A percentile compares a stretch with the other conserved stretches of the same genome.
phyloP scores from a whole-genome alignment of 1,139 yeast species.

The Lodderomyces pseudojiufengensis region DNA sequence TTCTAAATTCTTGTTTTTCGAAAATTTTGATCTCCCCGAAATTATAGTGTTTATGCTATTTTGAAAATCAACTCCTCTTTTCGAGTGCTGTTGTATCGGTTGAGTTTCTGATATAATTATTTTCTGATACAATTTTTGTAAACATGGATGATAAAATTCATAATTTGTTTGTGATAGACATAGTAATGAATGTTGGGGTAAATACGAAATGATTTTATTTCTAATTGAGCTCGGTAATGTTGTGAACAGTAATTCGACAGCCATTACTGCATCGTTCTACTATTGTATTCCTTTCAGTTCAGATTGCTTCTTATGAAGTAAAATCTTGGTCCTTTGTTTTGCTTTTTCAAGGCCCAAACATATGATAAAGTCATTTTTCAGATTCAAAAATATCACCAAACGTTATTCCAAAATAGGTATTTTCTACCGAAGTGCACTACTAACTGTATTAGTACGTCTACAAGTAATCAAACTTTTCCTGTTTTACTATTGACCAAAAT shows the following conservation, averaged over 20 bases:
- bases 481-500: no score
- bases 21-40: conserved; percentile 20
- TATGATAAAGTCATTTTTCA: no score
- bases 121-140: conserved; percentile 26
- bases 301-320: no score
- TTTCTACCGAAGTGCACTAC: no score
- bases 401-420: no score
- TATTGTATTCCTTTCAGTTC: no score
- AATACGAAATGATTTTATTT: conserved; percentile 19
- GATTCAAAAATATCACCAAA: no score
- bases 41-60: conserved; percentile 23
- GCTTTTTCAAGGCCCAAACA: neutral
- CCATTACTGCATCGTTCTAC: no score
- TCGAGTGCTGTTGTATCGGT: conserved; percentile 14
- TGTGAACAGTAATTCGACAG: neutral
- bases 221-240: conserved; percentile 1
- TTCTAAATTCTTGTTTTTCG: conserved; percentile 11
- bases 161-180: conserved; percentile 37
- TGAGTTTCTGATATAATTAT: conserved; percentile 25
- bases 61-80: conserved; percentile 21
- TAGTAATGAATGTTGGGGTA: conserved; percentile 34
- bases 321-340: neutral
- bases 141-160: conserved; percentile 34
- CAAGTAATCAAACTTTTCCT: no score
- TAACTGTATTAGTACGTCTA: no score